Evolutionary conservation across 2,329 filamentous ascomycete species (phyloP).

Genomic region (Venturia asperata): DNA sequence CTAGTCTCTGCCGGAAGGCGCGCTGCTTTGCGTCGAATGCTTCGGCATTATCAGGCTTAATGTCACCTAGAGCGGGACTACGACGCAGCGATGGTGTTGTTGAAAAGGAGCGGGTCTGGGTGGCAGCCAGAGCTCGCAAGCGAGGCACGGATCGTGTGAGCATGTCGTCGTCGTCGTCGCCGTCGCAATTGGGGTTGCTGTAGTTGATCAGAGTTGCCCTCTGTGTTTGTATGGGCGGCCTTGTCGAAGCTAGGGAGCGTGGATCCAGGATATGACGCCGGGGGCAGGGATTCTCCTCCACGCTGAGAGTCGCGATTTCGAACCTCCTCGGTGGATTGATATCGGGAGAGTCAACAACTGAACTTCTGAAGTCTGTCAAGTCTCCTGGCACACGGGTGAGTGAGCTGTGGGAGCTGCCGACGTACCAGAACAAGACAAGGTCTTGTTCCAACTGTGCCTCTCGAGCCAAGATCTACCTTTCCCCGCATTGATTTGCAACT

Average conservation of each 20-base stretch:
- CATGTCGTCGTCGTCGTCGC: not conserved
- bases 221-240: slow-evolving; percentile 4
- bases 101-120: slow-evolving; percentile 13
- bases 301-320: not conserved
- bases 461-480: too few relatives aligned
- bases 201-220: not conserved
- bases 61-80: slow-evolving; percentile 76
- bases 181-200: not conserved
- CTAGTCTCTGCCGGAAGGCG: slow-evolving; percentile 75
- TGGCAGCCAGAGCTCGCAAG: not conserved
- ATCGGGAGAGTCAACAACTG: not conserved
- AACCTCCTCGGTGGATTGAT: not conserved
- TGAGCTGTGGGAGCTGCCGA: not conserved
- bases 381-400: not conserved
- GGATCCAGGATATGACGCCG: not conserved
- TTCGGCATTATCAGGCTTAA: slow-evolving; percentile 64
- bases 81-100: slow-evolving; percentile 17
- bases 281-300: not conserved
- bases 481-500: too few relatives aligned
- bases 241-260: not conserved
- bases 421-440: too few relatives aligned
- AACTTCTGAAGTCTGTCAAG: too few relatives aligned
- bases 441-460: too few relatives aligned
- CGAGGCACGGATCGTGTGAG: slow-evolving; percentile 11
- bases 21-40: slow-evolving; percentile 78